Conservation (phyloP, 1,284 basidiomycete genomes). For the Cryptococcus neoformans region DNA sequence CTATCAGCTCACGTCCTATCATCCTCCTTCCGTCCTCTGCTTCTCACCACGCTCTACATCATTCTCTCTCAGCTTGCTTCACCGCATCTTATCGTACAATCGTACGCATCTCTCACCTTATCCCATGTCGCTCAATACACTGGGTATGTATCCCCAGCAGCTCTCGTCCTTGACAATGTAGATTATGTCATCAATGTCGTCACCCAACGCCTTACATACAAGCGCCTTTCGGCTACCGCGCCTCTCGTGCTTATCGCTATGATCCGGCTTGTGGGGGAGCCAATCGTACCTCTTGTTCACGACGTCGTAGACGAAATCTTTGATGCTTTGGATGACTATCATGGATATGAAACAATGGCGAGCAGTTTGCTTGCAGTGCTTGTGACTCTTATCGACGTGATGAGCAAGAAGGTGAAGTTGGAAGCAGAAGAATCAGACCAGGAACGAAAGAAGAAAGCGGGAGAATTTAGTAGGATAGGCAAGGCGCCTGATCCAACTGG, state of each 20-base stretch:
- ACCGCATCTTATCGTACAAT: conserved; percentile 60
- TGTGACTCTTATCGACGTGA: conserved; percentile 80
- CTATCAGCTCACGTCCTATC: conserved; percentile 62
- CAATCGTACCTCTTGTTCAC: conserved; percentile 78
- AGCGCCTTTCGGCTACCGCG: conserved; percentile 62
- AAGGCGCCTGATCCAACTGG: conserved; percentile 33
- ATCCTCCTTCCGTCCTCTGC: conserved; percentile 57
- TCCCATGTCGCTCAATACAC: conserved; percentile 63
- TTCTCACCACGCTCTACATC: conserved; percentile 77
- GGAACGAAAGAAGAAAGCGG: conserved; percentile 23
- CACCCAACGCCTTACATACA: conserved; percentile 69
- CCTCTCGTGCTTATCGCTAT: conserved; percentile 69
- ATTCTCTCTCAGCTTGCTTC: conserved; percentile 78
- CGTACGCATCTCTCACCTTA: conserved; percentile 68
- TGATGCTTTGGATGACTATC: conserved; percentile 86
- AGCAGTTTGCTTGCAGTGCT: conserved; percentile 60
- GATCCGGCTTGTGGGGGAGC: conserved; percentile 75
- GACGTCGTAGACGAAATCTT: conserved; percentile 95
- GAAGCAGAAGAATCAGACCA: conserved; percentile 49
- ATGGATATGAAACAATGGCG: conserved; percentile 66
- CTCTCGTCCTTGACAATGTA: conserved; percentile 84
- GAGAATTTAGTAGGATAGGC: conserved; percentile 46
- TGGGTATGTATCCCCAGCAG: conserved; percentile 77
- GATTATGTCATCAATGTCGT: conserved; percentile 90
- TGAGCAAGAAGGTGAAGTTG: conserved; percentile 62